phyloP scores from a whole-genome alignment of 495 filamentous ascomycete genomes.

The Xylaria cubensis region DNA sequence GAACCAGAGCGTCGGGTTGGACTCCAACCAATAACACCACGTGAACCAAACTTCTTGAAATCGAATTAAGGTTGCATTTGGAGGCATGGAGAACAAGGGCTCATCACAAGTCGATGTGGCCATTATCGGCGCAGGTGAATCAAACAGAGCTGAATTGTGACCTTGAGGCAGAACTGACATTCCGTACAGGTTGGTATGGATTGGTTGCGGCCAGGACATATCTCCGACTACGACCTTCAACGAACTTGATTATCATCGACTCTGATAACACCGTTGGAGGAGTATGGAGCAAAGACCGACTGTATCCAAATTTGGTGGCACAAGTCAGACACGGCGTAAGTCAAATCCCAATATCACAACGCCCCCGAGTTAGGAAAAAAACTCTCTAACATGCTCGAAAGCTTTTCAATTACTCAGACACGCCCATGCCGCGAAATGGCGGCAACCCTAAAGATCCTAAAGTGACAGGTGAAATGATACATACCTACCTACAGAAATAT shows the following conservation, averaged over 20 bases:
- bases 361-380: not conserved
- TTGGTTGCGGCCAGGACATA: conserved; percentile 54
- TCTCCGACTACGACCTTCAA: conserved; percentile 44
- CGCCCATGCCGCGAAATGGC: conserved; percentile 40
- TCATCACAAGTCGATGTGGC: conserved; percentile 27
- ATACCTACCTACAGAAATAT: conserved; percentile 39
- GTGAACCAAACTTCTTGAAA: not conserved
- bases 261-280: conserved; percentile 52
- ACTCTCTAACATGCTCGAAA: conserved; percentile 27
- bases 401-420: conserved; percentile 48
- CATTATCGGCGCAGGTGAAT: conserved; percentile 43
- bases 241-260: conserved; percentile 57
- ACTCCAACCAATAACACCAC: conserved; percentile 17
- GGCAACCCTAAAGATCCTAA: conserved; percentile 37
- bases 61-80: not conserved
- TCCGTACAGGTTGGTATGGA: conserved; percentile 48
- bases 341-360: not conserved
- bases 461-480: conserved; percentile 43
- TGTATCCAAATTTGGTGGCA: conserved; percentile 55
- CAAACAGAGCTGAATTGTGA: not conserved
- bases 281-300: conserved; percentile 56
- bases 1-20: not conserved
- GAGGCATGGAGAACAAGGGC: conserved; percentile 11
- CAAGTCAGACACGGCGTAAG: conserved; percentile 38
- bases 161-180: not conserved